Evolutionary conservation across 2,329 filamentous ascomycete genomes (phyloP).

Genomic region (Monilinia fructigena): DNA sequence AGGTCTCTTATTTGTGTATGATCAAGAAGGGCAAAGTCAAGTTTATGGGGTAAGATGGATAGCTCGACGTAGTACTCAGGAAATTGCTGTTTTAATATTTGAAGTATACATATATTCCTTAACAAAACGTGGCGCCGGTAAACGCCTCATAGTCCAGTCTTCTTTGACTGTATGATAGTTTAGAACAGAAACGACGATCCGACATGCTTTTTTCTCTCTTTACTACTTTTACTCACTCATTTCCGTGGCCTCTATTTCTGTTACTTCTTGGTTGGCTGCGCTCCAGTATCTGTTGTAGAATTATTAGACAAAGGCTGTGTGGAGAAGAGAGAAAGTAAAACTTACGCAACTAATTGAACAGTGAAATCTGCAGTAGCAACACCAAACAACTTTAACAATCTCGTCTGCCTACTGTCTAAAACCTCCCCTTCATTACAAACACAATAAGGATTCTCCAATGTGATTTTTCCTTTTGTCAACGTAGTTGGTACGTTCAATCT

Average conservation of each 20-base stretch:
- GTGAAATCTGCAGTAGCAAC: slow-evolving; percentile 88
- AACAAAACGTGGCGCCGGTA: slow-evolving; percentile 37
- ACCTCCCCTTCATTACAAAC: slow-evolving; percentile 83
- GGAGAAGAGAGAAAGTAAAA: not conserved
- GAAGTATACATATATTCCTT: slow-evolving; percentile 22
- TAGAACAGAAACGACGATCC: slow-evolving; percentile 21
- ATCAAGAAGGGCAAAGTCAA: slow-evolving; percentile 30
- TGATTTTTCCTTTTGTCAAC: slow-evolving; percentile 84
- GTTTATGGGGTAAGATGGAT: slow-evolving; percentile 35
- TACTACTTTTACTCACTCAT: slow-evolving; percentile 39
- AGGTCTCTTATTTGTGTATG: slow-evolving; percentile 39
- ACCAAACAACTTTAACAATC: slow-evolving; percentile 89
- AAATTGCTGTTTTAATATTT: slow-evolving; percentile 37
- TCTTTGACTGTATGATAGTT: slow-evolving; percentile 39
- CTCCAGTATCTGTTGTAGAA: slow-evolving; percentile 56
- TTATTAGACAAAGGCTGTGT: slow-evolving; percentile 29
- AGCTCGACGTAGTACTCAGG: slow-evolving; percentile 31
- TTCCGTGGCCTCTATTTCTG: slow-evolving; percentile 52
- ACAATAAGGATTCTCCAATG: slow-evolving; percentile 54
- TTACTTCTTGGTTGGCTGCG: slow-evolving; percentile 58
- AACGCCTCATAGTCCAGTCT: slow-evolving; percentile 36
- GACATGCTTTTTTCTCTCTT: slow-evolving; percentile 27
- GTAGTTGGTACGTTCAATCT: slow-evolving; percentile 87
- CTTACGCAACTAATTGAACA: slow-evolving; percentile 72
- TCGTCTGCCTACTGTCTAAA: slow-evolving; percentile 88